Conservation (phyloP, 2,329 filamentous ascomycete genomes). For the Aspergillus tanneri region DNA sequence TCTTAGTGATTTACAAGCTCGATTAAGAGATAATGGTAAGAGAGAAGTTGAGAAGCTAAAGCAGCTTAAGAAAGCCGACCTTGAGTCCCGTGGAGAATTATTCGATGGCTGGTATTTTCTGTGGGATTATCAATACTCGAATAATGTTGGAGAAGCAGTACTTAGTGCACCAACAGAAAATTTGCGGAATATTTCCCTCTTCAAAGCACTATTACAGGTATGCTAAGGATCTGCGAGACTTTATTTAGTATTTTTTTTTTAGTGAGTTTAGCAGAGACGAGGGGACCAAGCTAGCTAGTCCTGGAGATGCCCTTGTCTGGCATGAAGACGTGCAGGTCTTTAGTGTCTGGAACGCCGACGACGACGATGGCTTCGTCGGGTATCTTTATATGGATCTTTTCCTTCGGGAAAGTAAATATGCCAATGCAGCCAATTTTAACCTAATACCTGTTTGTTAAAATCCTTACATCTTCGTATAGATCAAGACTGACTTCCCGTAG, state of each 20-base stretch:
- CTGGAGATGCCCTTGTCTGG: constrained; percentile 54
- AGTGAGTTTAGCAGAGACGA: constrained; percentile 49
- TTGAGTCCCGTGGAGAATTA: constrained; percentile 42
- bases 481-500: too few species aligned
- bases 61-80: constrained; percentile 51
- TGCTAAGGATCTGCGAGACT: constrained; percentile 56
- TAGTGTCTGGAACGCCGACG: constrained; percentile 56
- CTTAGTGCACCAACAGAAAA: constrained; percentile 48
- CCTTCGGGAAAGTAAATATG: constrained; percentile 56
- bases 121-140: constrained; percentile 52
- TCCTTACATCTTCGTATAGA: too few species aligned
- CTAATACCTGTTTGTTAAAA: too few species aligned
- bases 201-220: constrained; percentile 51
- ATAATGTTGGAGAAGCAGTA: constrained; percentile 52
- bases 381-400: constrained; percentile 61
- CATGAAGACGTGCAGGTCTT: constrained; percentile 56
- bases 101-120: constrained; percentile 51
- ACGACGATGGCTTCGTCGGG: constrained; percentile 55
- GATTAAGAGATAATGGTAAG: constrained; percentile 45
- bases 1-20: constrained; percentile 45
- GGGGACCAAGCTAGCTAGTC: constrained; percentile 43
- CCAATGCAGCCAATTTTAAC: constrained; percentile 56
- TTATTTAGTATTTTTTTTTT: constrained; percentile 56
- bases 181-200: constrained; percentile 55
- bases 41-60: constrained; percentile 47